Conservation (phyloP, 306 rosid species). For the Dryas octopetala region DNA sequence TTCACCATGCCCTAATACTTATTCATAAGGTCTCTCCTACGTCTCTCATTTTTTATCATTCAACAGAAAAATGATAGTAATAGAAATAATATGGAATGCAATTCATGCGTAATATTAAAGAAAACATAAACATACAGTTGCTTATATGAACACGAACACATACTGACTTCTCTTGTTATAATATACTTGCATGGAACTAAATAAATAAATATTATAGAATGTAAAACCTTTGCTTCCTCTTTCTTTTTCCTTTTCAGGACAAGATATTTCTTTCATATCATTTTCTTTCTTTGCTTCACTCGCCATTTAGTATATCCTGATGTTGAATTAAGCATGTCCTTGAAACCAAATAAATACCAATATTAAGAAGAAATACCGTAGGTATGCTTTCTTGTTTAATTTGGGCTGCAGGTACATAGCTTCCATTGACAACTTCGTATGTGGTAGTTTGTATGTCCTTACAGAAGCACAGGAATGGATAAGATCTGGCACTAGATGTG, state of each 20-base stretch:
- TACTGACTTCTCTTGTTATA: background rate
- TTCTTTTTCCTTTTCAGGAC: background rate
- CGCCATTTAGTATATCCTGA: background rate
- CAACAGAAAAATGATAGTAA: no score
- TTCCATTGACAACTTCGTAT: constrained; percentile 73
- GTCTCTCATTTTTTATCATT: background rate
- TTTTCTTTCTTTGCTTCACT: background rate
- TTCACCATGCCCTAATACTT: background rate
- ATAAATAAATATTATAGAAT: background rate
- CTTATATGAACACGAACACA: background rate
- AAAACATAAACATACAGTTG: background rate
- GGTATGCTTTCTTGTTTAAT: constrained; percentile 37
- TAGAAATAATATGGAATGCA: background rate
- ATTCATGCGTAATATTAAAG: background rate
- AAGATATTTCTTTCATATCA: background rate
- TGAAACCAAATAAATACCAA: background rate
- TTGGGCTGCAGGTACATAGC: constrained; percentile 55
- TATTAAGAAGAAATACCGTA: constrained; percentile 36
- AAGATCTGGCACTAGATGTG: constrained; percentile 38
- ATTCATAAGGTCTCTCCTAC: background rate
- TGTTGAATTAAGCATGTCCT: background rate
- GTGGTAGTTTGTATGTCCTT: constrained; percentile 63
- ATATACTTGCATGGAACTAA: background rate
- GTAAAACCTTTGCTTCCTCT: background rate
- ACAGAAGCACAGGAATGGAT: constrained; percentile 42